Evolutionary conservation across 768 basidiomycete species (phyloP).

Genomic region (Russula abietina): DNA sequence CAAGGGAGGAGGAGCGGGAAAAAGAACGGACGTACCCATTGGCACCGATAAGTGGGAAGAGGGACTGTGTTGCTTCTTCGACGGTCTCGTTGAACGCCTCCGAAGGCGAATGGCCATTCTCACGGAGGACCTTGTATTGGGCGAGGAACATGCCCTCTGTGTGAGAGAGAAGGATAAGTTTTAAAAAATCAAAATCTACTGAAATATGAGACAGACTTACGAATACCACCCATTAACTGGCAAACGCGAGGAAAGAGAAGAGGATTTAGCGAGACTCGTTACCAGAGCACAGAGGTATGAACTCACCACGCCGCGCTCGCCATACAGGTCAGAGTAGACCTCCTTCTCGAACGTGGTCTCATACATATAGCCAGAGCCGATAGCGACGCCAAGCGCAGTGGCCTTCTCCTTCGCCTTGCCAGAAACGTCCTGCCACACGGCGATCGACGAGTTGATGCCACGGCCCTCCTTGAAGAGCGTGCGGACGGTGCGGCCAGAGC

Average conservation of each 20-base stretch:
- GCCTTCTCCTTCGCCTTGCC: slow-evolving; percentile 99
- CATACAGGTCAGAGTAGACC: slow-evolving; percentile 98
- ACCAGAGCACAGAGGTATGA: background rate
- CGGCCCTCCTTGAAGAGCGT: slow-evolving; percentile 99
- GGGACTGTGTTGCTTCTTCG: slow-evolving; percentile 98
- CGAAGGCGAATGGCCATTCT: slow-evolving; percentile 93
- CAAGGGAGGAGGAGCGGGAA: background rate
- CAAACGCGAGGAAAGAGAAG: background rate
- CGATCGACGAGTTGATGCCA: slow-evolving; percentile 92
- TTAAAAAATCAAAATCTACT: background rate
- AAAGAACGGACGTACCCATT: slow-evolving; percentile 60
- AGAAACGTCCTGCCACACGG: slow-evolving; percentile 96
- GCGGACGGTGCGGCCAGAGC: slow-evolving; percentile 97
- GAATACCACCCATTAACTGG: slow-evolving; percentile 95
- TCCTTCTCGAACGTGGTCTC: slow-evolving; percentile 99
- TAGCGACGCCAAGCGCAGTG: slow-evolving; percentile 84
- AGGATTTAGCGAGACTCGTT: background rate
- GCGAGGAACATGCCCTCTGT: slow-evolving; percentile 97
- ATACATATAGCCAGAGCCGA: slow-evolving; percentile 97
- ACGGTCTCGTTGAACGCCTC: slow-evolving; percentile 99
- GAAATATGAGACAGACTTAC: slow-evolving; percentile 39
- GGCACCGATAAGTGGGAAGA: slow-evolving; percentile 93
- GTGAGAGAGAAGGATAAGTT: background rate
- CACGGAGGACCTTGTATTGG: slow-evolving; percentile 96
- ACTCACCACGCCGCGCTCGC: slow-evolving; percentile 98